Evolutionary conservation across 768 basidiomycete species (phyloP).

Genomic region (Suillus tomentosus): DNA sequence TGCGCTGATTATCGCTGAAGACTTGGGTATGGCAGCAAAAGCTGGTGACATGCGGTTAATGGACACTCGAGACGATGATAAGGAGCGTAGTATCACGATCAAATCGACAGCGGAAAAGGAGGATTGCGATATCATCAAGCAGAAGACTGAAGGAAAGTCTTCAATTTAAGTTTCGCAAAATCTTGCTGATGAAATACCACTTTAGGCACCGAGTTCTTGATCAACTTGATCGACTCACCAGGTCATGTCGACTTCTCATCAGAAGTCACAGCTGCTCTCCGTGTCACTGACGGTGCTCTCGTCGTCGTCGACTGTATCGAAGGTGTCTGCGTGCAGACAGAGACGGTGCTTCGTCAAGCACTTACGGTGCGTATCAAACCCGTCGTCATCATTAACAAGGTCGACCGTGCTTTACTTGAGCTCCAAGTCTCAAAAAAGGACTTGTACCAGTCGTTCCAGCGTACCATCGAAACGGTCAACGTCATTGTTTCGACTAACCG

Average conservation of each 20-base stretch:
- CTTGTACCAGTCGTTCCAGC: slow-evolving; percentile 96
- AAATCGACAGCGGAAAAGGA: slow-evolving; percentile 97
- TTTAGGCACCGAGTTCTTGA: slow-evolving; percentile 92
- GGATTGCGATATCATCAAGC: slow-evolving; percentile 80
- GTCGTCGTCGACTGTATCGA: slow-evolving; percentile 99
- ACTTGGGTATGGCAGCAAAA: no score
- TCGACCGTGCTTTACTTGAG: slow-evolving; percentile 68
- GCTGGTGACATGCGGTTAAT: slow-evolving; percentile 97
- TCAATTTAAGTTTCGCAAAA: slow-evolving; percentile 15
- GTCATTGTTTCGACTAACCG: slow-evolving; percentile 98
- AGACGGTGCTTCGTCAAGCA: slow-evolving; percentile 97
- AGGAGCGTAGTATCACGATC: slow-evolving; percentile 99
- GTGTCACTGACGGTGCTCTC: slow-evolving; percentile 99
- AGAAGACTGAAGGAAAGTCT: slow-evolving; percentile 85
- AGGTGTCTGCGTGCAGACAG: slow-evolving; percentile 99
- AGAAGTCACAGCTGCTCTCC: slow-evolving; percentile 98
- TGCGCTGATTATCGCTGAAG: no score
- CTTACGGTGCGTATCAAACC: slow-evolving; percentile 99
- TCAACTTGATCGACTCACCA: slow-evolving; percentile 99
- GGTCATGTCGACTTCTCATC: slow-evolving; percentile 99
- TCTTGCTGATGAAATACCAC: slow-evolving; percentile 13
- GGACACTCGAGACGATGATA: slow-evolving; percentile 97
- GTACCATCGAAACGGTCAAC: slow-evolving; percentile 97
- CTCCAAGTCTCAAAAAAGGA: no score
- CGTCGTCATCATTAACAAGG: slow-evolving; percentile 88